phyloP scores from a whole-genome alignment of 2,329 filamentous ascomycete genomes.

The Cercospora sojina region DNA sequence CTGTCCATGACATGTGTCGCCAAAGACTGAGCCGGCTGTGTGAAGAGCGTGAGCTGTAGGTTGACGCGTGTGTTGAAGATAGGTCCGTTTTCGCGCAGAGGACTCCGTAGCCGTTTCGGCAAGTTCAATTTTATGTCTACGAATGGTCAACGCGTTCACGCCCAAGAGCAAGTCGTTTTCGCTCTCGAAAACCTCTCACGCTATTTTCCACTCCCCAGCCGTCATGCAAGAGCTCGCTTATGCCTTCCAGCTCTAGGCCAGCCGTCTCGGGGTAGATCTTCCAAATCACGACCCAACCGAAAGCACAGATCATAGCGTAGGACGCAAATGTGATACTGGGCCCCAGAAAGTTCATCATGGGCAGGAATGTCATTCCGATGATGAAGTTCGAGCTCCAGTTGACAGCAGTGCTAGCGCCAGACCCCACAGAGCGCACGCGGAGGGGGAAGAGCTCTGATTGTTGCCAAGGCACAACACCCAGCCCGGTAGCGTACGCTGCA shows the following conservation, averaged over 20 bases:
- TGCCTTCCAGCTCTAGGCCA: slow-evolving; percentile 77
- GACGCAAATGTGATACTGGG: slow-evolving; percentile 75
- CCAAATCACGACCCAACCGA: slow-evolving; percentile 64
- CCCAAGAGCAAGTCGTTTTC: not conserved
- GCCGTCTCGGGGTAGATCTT: slow-evolving; percentile 82
- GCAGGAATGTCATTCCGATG: slow-evolving; percentile 81
- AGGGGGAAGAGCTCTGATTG: slow-evolving; percentile 84
- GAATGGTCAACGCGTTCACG: not conserved
- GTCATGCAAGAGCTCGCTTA: slow-evolving; percentile 66
- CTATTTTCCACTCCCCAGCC: slow-evolving; percentile 62
- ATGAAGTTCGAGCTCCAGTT: slow-evolving; percentile 85
- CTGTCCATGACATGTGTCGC: not conserved
- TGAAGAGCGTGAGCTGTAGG: not conserved
- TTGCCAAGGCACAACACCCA: slow-evolving; percentile 95
- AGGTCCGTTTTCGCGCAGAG: not conserved
- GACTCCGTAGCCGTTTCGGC: not conserved
- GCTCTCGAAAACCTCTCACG: not conserved
- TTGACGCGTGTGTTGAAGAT: not conserved
- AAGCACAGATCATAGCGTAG: slow-evolving; percentile 71
- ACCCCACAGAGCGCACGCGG: slow-evolving; percentile 69
- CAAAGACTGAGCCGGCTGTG: not conserved
- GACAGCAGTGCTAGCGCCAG: slow-evolving; percentile 71
- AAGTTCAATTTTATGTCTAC: not conserved
- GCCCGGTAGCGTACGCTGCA: slow-evolving; percentile 77
- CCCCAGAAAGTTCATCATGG: slow-evolving; percentile 74